Evolutionary conservation across 192 early-diverging fungal species (phyloP).

Genomic region (Rhizophagus prolifer): DNA sequence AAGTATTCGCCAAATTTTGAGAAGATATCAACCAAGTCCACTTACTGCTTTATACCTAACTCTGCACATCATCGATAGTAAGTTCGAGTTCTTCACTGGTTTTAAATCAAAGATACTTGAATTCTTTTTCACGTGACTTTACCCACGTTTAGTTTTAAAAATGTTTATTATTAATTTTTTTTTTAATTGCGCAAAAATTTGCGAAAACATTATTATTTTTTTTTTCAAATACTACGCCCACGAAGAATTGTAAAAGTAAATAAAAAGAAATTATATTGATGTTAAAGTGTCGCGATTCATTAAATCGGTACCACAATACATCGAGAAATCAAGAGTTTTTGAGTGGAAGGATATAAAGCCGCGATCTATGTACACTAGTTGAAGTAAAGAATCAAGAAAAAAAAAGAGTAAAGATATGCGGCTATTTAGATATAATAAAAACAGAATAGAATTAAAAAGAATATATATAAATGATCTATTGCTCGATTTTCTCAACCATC

Average conservation of each 20-base stretch:
- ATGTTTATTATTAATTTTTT: not conserved
- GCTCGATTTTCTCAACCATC: not conserved
- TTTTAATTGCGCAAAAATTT: not conserved
- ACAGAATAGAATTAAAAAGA: not conserved
- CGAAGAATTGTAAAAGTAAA: not conserved
- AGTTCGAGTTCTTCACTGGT: too few relatives aligned
- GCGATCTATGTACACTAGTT: conserved; percentile 1
- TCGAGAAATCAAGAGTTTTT: not conserved
- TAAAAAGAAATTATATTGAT: not conserved
- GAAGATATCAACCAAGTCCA: too few relatives aligned
- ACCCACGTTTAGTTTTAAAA: not conserved
- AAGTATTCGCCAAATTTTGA: too few relatives aligned
- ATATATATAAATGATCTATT: conserved; percentile 1
- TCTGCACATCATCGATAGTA: too few relatives aligned
- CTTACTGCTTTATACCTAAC: too few relatives aligned
- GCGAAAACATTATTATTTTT: not conserved
- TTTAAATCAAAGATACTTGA: too few relatives aligned
- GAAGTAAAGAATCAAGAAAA: not conserved
- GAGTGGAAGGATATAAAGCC: not conserved
- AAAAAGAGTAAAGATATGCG: not conserved
- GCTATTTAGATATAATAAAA: not conserved
- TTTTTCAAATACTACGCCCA: not conserved
- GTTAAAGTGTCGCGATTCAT: not conserved
- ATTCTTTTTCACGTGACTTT: not conserved
- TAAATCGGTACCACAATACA: not conserved